Evolutionary conservation across 2,329 filamentous ascomycete species (phyloP), one percentile per base, ranked within the genome.

Genomic region (Westerdykella sp.): DNA sequence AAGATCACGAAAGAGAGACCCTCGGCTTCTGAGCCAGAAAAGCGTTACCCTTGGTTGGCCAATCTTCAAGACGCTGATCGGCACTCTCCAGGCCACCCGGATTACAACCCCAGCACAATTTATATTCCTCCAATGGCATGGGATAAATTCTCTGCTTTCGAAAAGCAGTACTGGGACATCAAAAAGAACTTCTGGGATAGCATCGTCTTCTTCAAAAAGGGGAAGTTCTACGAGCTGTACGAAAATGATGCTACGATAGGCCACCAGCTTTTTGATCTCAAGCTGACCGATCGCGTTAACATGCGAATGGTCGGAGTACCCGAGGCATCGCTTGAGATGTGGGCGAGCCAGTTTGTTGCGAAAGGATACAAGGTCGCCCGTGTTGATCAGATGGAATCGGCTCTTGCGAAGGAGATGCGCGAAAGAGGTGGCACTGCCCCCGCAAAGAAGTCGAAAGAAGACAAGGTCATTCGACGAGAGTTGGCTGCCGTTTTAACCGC

Each of bases 281-380:
- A 98, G 71, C 83, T 98, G 63, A 98, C 93, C 0, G 93, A 98
- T 58, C 81, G 93, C 42, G 93, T 98, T 65, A 98, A 98, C 65
- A 98, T 98, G 93, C 86, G 91, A 53, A 98, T 98, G 93, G 93
- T 97, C 2, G 93, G 93, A 48, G 93, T 98, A 0, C 93, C 93
- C 0, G 93, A 98, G 66, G 86, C 88, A 60, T 95, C 89, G 11
- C 74, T 98, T n/a, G 87, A 93, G 59, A 83, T 93, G 65, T 98
- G 93, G 93, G 89, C 93, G 44, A 95, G 94, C 58, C 93, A 98
- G 59, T 98, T 98, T 57, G 90, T 98, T 34, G 93, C 91, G 45
- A 97, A 97, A 66, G 93, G 94, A 28, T 95, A 83, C 79, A 98
- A 98, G 69, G 94, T 98, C 42, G 93, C 93, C 6, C 79, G 91